These are phyloP conservation scores for Ganoderma multipileum DNA, from an alignment of 1,284 basidiomycete species.

Conservation along the genomic window DNA sequence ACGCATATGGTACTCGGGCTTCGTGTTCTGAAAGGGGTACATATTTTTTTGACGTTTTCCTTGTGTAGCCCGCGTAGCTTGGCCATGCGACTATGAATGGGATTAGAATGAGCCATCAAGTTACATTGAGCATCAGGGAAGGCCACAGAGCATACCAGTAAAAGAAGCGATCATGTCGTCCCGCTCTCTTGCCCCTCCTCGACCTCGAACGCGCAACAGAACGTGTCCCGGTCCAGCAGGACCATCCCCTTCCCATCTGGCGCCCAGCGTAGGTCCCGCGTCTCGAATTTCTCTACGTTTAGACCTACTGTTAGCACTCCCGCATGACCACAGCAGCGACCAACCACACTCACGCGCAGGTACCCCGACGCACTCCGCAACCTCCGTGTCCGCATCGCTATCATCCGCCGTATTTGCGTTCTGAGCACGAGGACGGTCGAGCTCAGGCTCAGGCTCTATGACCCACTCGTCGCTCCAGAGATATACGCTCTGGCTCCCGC, in stretches of 20 bases:
- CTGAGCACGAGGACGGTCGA: neutral
- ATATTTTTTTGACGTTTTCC: neutral
- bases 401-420: neutral
- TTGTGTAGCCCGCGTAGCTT: neutral
- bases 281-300: conserved; percentile 64
- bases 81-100: neutral
- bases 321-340: neutral
- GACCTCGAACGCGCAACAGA: conserved; percentile 87
- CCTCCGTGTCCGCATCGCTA: conserved; percentile 48
- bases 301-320: conserved; percentile 6
- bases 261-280: conserved; percentile 76
- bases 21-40: neutral
- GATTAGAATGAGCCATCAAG: neutral
- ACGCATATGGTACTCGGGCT: neutral
- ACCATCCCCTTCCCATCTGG: conserved; percentile 83
- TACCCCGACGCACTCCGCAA: conserved; percentile 83
- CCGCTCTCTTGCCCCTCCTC: conserved; percentile 46
- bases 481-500: conserved; percentile 72
- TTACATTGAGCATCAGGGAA: no score
- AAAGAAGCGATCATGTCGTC: neutral
- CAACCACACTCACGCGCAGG: conserved; percentile 67
- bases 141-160: neutral
- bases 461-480: conserved; percentile 87
- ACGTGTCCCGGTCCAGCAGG: conserved; percentile 74
- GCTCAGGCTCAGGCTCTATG: conserved; percentile 44